Base-by-base conservation (phyloP, 257 asterid species). In the Ilex asprella region DNA sequence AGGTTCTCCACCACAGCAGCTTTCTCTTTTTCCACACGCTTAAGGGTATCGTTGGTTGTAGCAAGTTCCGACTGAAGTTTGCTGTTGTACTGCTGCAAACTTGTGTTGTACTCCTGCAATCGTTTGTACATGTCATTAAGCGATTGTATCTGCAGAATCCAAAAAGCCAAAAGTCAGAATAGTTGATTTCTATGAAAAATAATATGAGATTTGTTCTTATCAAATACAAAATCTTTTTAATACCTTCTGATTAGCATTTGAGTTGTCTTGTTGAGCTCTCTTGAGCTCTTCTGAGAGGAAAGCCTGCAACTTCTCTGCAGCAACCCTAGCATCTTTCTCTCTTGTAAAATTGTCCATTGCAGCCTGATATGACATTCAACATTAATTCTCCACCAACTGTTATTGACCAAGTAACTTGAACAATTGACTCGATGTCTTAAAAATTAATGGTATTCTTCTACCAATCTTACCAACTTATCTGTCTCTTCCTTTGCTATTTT, bases 51-150 rank as follows among this genome's bases (percentile, higher is more conserved):
- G 64, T 82, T 83, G 15, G 84, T 81, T 1, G 74, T 54, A 57
- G 88, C 81, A 67, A 85, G 86, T 55, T 92, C 97, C 2, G 89
- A 76, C 70, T 89, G 99, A 76, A 92, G 99, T 59, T 78, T 86
- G 59, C 75, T 89, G 68, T 89, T 92, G 76, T 86, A 92, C 69
- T 85, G 89, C 74, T 92, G 95, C 74, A 92, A 79, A 61, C 96
- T 92, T 11, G 91, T 87, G 68, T 85, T 89, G 63, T 86, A 92
- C 78, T 92, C 99, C 73, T 85, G 96, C 59, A 79, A 60, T 61
- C 95, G 76, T 85, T 75, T 92, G 71, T 77, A 79, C 81, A 73
- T 82, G 58, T 85, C 94, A 66, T 86, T 83, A 54, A 92, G 73
- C 7, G 95, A 83, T 54, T 82, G 90, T 64, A 92, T 82, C 99